Base-by-base conservation (phyloP, 2,329 filamentous ascomycete genomes). In the Scorias spongiosa region DNA sequence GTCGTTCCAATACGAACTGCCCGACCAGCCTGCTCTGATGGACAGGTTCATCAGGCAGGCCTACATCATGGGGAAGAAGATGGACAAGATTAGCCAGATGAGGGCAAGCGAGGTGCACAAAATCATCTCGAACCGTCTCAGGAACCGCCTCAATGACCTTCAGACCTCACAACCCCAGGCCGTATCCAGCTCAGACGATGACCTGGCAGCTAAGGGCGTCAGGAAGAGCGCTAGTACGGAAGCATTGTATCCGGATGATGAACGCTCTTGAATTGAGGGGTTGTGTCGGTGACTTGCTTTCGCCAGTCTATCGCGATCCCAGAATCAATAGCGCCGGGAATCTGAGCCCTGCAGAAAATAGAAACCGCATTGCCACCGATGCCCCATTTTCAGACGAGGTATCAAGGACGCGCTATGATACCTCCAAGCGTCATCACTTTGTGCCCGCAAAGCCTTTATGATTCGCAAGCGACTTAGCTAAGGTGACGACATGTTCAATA, bases 181-280 rank as follows among this genome's bases (percentile, higher is more conserved):
- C 11, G 32, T 15, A 5, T 12, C 15, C 5, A 15, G 15, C 11
- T 12, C 12, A 15, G 15, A 36, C 3, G 15, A 53, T 48, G 55
- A 52, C 40, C 39, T 60, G 28, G 46, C 45, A n/a, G 41, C 40
- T 1, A 53, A 56, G 40, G 46, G 52, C 20, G 49, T 59, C 2
- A 51, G 53, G 34, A 42, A 51, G 41, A 48, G 55, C 43, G 20
- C 40, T 6, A 42, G 40, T 18, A 42, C 40, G 10, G 40, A 42
- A 18, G 40, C 40, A n/a, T 18, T 42, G 17, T 42, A 42, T 26
- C 26, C 20, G n/a, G n/a, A 15, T 15, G 40, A 42, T 7, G n/a
- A 28, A 42, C 14, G 29, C n/a, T 12, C 12, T 17, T 14, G 14
- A 14, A 14, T 40, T 6, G 39, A 40, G 39, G 20, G 12, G 39